Conservation (phyloP, 306 rosid species). For the Psophocarpus tetragonolobus region DNA sequence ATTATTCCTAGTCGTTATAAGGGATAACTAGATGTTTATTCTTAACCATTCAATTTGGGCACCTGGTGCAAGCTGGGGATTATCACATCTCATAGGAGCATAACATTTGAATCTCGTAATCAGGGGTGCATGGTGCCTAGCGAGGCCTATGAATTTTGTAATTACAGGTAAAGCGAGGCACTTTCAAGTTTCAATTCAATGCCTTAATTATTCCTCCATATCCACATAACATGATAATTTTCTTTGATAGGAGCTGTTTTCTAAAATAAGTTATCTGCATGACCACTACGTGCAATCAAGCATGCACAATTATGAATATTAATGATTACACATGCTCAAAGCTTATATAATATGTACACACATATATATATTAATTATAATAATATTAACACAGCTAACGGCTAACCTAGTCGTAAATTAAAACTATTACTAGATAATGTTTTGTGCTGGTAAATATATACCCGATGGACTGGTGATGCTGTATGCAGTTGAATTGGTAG, state of each 20-base stretch:
- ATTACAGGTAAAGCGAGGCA: background rate
- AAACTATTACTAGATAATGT: background rate
- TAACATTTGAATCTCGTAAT: background rate
- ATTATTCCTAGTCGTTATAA: background rate
- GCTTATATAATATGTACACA: background rate
- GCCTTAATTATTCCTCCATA: conserved; percentile 18
- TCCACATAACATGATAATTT: conserved; percentile 5
- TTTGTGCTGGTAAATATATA: background rate
- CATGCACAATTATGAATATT: background rate
- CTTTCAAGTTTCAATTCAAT: no score
- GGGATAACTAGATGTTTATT: conserved; percentile 22
- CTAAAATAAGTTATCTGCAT: conserved; percentile 26
- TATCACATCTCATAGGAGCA: conserved; percentile 2
- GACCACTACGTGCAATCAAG: conserved; percentile 8
- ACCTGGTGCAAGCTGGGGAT: conserved; percentile 30
- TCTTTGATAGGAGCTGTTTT: background rate
- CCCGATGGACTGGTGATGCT: background rate
- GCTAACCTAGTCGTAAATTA: background rate
- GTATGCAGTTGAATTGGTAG: background rate
- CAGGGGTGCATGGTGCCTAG: background rate
- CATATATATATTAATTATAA: background rate
- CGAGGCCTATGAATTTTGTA: background rate
- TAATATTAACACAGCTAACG: background rate
- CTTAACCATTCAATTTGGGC: conserved; percentile 38
- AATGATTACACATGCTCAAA: background rate